A percentile compares a stretch with the other conserved stretches of the same genome.
These are phyloP conservation scores for Pythium pyrilobum DNA, from an alignment of 352 stramenopile species.

Conservation along the genomic window DNA sequence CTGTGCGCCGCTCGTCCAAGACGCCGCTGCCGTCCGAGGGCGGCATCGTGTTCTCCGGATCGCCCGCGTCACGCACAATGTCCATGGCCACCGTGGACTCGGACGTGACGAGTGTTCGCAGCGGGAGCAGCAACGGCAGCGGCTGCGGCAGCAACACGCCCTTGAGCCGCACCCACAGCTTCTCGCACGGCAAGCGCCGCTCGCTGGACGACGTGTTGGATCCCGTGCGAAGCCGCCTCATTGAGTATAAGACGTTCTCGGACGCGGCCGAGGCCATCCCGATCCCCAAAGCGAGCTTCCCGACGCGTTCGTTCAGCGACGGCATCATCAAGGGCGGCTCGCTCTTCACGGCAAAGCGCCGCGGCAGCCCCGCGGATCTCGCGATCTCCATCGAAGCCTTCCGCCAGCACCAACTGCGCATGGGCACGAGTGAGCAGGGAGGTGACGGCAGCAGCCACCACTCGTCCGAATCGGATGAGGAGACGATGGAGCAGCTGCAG, in stretches of 20 bases:
- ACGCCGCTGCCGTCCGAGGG: constrained; percentile 15
- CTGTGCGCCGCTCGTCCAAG: constrained; percentile 55
- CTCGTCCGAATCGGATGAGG: constrained; percentile 35
- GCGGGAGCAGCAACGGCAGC: constrained; percentile 2
- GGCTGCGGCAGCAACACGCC: neutral
- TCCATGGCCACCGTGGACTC: constrained; percentile 8
- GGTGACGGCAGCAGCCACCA: constrained; percentile 20
- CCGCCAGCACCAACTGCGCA: constrained; percentile 54
- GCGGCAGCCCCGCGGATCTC: constrained; percentile 62
- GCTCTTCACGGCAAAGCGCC: constrained; percentile 55
- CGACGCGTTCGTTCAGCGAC: constrained; percentile 66
- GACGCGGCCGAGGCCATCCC: constrained; percentile 25
- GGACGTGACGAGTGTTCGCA: constrained; percentile 18
- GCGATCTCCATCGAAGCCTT: constrained; percentile 78
- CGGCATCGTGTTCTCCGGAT: neutral
- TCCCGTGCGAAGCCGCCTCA: constrained; percentile 63
- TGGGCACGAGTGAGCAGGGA: constrained; percentile 39
- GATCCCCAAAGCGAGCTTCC: constrained; percentile 64
- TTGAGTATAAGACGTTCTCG: constrained; percentile 83
- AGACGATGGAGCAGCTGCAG: constrained; percentile 28
- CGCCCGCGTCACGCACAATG: neutral
- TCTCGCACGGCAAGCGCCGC: constrained; percentile 46
- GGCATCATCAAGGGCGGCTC: constrained; percentile 58
- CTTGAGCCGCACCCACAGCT: constrained; percentile 36
- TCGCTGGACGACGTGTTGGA: constrained; percentile 71